These are phyloP conservation scores for Vickermania spadyakhi DNA, from an alignment of 208 protist species.

Conservation along the genomic window DNA sequence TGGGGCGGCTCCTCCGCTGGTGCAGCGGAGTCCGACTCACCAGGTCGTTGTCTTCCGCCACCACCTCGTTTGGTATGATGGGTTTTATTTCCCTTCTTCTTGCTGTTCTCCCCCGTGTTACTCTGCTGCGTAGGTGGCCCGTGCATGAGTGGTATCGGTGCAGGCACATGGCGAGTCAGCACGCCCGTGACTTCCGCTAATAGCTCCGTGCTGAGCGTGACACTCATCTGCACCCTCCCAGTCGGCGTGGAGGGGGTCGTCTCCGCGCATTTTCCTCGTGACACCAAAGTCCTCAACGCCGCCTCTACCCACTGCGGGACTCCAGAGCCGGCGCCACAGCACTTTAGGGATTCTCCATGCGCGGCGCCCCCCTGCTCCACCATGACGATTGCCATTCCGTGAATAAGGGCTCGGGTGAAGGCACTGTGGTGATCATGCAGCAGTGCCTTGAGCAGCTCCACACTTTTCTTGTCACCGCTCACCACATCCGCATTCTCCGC, in stretches of 20 bases:
- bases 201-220: not conserved
- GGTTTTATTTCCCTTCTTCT: not conserved
- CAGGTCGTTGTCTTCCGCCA: not conserved
- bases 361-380: not conserved
- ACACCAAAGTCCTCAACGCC: not conserved
- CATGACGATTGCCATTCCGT: not conserved
- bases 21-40: not conserved
- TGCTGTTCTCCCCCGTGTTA: not conserved
- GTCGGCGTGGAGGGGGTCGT: not conserved
- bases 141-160: not conserved
- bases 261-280: not conserved
- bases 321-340: too few relatives aligned
- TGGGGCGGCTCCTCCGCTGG: not conserved
- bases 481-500: not conserved
- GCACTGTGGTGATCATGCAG: not conserved
- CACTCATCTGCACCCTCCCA: not conserved
- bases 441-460: not conserved
- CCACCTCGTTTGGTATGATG: too few relatives aligned
- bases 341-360: too few relatives aligned
- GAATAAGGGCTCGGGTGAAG: not conserved
- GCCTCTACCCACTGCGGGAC: not conserved
- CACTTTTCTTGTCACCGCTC: not conserved
- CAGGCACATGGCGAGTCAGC: not conserved
- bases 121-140: not conserved
- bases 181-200: not conserved